phyloP scores from a whole-genome alignment of 441 rosid genomes.

The Theobroma grandiflorum region DNA sequence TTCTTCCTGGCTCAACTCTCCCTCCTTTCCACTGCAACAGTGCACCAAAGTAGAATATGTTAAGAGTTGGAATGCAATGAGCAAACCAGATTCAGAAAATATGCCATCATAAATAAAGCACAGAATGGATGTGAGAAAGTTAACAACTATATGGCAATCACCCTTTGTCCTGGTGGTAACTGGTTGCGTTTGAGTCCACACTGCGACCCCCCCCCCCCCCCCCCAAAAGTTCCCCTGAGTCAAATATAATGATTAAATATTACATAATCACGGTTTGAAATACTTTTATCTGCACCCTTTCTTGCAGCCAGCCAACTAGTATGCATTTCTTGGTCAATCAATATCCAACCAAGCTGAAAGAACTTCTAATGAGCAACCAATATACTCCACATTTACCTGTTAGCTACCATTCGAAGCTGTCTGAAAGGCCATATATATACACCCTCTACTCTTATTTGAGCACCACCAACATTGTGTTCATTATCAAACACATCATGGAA shows the following conservation, averaged over 20 bases:
- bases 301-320: background rate
- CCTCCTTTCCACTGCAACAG: conserved; percentile 77
- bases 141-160: conserved; percentile 1
- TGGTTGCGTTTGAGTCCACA: background rate
- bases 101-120: conserved; percentile 18
- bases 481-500: conserved; percentile 95
- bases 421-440: conserved; percentile 99
- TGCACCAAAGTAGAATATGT: conserved; percentile 33
- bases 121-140: conserved; percentile 6
- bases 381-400: conserved; percentile 59
- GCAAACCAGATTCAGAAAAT: conserved; percentile 23
- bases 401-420: conserved; percentile 96
- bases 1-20: conserved; percentile 75
- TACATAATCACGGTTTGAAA: background rate
- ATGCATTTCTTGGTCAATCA: background rate
- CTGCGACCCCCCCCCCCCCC: background rate
- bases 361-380: conserved; percentile 16
- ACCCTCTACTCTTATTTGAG: conserved; percentile 96
- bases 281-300: background rate
- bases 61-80: conserved; percentile 25
- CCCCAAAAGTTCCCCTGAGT: background rate
- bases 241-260: background rate
- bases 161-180: background rate
- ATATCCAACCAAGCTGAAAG: conserved; percentile 7
- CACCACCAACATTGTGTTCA: conserved; percentile 88